These are phyloP conservation scores for Aegilops sharonensis DNA, from an alignment of 176 grass and related monocot species.

Conservation along the genomic window DNA sequence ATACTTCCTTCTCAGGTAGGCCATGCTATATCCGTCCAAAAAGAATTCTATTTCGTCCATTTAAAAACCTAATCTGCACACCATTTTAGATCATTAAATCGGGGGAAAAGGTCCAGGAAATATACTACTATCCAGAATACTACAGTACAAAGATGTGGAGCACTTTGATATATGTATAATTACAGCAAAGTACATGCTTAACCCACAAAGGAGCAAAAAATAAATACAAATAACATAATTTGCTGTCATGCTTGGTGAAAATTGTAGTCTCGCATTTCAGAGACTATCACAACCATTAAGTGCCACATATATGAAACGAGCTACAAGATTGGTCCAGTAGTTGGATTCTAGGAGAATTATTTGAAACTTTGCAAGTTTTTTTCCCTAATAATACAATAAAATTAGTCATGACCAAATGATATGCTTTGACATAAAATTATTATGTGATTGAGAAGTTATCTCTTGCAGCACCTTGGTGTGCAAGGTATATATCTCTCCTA, in stretches of 20 bases:
- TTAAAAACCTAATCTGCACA: conserved; percentile 63
- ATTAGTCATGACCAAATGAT: not conserved
- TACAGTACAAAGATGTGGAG: not conserved
- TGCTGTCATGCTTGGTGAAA: not conserved
- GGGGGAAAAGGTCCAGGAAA: not conserved
- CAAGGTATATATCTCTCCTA: not conserved
- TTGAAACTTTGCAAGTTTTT: not conserved
- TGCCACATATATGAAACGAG: not conserved
- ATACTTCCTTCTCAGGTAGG: conserved; percentile 44
- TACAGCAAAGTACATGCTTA: not conserved
- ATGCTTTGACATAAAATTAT: not conserved
- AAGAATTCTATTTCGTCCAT: conserved; percentile 43
- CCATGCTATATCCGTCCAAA: conserved; percentile 33
- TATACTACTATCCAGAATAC: conserved; percentile 1
- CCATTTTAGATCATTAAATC: conserved; percentile 50
- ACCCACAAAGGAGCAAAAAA: not conserved
- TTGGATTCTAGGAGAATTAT: not conserved
- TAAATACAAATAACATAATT: not conserved
- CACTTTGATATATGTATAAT: not conserved
- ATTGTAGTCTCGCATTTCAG: not conserved
- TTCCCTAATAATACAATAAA: not conserved
- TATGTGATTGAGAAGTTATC: not conserved
- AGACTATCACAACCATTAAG: not conserved
- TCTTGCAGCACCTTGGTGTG: not conserved
- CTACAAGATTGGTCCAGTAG: not conserved